Conservation (phyloP, 2,329 filamentous ascomycete genomes). For the Cadophora gregata region DNA sequence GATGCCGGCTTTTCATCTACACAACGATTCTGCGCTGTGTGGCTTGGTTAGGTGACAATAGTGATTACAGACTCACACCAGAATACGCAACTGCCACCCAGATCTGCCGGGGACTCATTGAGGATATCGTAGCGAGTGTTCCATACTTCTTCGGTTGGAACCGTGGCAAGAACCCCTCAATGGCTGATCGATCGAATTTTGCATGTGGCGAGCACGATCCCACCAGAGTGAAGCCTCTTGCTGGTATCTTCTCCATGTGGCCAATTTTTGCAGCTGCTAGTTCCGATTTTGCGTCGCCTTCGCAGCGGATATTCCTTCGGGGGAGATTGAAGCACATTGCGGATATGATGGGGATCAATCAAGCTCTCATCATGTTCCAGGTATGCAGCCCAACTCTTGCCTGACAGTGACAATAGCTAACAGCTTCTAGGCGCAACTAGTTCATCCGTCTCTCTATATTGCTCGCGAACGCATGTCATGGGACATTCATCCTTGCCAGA, state of each 20-base stretch:
- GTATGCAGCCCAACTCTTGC: slow-evolving; percentile 17
- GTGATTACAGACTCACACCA: slow-evolving; percentile 65
- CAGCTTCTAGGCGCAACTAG: slow-evolving; percentile 13
- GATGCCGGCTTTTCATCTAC: slow-evolving; percentile 58
- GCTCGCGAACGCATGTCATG: slow-evolving; percentile 25
- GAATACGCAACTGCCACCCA: slow-evolving; percentile 62
- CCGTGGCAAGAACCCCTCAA: slow-evolving; percentile 47
- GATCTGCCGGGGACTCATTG: slow-evolving; percentile 57
- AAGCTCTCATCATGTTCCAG: slow-evolving; percentile 34
- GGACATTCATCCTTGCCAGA: slow-evolving; percentile 5
- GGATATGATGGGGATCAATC: slow-evolving; percentile 36
- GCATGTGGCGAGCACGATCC: slow-evolving; percentile 54
- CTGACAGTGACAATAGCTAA: background rate
- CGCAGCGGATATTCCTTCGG: slow-evolving; percentile 33
- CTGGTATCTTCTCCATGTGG: slow-evolving; percentile 38
- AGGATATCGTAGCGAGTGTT: slow-evolving; percentile 63
- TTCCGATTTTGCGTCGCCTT: slow-evolving; percentile 35
- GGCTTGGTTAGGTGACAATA: slow-evolving; percentile 63
- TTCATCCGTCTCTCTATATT: slow-evolving; percentile 30
- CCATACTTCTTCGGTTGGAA: slow-evolving; percentile 67
- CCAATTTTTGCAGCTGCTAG: slow-evolving; percentile 34
- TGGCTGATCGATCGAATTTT: slow-evolving; percentile 50
- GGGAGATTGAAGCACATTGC: slow-evolving; percentile 36
- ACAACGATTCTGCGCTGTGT: slow-evolving; percentile 62
- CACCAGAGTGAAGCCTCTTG: slow-evolving; percentile 28